Evolutionary conservation across 108 stramenopile genomes (phyloP).

Genomic region (Thalassiosira profunda): DNA sequence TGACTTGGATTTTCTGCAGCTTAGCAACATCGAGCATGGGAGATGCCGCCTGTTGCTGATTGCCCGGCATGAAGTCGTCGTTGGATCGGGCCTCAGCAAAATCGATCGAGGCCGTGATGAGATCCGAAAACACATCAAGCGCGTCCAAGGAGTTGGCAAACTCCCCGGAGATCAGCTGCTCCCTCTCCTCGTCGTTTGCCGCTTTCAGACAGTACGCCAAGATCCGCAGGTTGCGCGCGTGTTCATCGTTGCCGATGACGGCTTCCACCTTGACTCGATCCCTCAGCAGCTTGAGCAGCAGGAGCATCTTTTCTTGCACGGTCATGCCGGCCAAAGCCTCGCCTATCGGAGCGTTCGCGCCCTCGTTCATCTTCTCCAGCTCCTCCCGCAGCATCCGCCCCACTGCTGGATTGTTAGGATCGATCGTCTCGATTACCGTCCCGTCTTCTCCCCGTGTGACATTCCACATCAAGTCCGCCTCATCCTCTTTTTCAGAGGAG

Average conservation of each 20-base stretch:
- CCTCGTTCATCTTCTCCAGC: slow-evolving; percentile 39
- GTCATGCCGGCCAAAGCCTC: slow-evolving; percentile 38
- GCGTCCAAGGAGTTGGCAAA: slow-evolving; percentile 81
- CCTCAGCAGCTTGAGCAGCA: slow-evolving; percentile 72
- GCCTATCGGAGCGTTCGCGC: neutral
- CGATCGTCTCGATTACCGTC: slow-evolving; percentile 73
- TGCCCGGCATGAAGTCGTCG: slow-evolving; percentile 63
- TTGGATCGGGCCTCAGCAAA: slow-evolving; percentile 76
- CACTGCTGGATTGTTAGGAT: slow-evolving; percentile 72
- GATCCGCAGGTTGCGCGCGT: slow-evolving; percentile 74
- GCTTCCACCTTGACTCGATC: slow-evolving; percentile 89
- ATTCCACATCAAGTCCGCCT: slow-evolving; percentile 67
- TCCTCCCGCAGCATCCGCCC: slow-evolving; percentile 62
- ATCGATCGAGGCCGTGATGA: slow-evolving; percentile 77
- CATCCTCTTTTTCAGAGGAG: slow-evolving; percentile 35
- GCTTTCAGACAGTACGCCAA: slow-evolving; percentile 80
- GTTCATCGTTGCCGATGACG: slow-evolving; percentile 75
- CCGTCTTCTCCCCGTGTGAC: slow-evolving; percentile 69
- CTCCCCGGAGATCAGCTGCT: slow-evolving; percentile 69
- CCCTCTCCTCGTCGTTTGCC: slow-evolving; percentile 54
- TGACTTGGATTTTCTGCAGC: slow-evolving; percentile 60
- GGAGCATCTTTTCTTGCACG: slow-evolving; percentile 72
- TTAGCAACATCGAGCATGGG: slow-evolving; percentile 57
- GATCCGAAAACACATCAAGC: slow-evolving; percentile 76
- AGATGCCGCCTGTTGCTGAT: slow-evolving; percentile 30